A percentile compares a stretch with the other conserved stretches of the same genome.
Conservation (phyloP, 441 rosid species). For the Syzygium malaccense region DNA sequence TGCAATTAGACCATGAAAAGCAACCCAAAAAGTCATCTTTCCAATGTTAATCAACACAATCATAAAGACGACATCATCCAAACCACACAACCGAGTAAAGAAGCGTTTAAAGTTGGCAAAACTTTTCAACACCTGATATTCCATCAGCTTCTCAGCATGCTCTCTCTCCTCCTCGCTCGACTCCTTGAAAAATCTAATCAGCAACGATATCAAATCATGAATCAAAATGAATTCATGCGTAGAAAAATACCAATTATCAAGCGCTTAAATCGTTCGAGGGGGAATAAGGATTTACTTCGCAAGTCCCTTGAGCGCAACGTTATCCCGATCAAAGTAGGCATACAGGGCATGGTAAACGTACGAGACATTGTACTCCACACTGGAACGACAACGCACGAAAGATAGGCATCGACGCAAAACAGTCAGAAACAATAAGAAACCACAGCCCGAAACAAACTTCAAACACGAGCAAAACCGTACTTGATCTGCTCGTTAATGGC, state of each 20-base stretch:
- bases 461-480: conserved; percentile 7
- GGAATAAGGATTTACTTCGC: conserved; percentile 53
- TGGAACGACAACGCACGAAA: conserved; percentile 14
- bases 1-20: not conserved
- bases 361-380: conserved; percentile 92
- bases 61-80: not conserved
- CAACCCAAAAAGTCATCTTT: not conserved
- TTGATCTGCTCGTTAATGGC: conserved; percentile 53
- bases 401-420: not conserved
- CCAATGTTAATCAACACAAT: not conserved
- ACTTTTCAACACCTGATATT: conserved; percentile 61
- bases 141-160: conserved; percentile 87
- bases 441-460: not conserved
- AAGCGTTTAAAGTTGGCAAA: not conserved
- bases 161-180: conserved; percentile 93
- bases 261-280: not conserved
- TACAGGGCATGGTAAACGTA: conserved; percentile 91
- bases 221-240: not conserved
- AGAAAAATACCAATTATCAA: not conserved
- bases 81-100: not conserved
- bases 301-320: conserved; percentile 74
- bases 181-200: conserved; percentile 77
- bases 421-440: not conserved
- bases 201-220: not conserved
- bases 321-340: conserved; percentile 93